phyloP scores from a whole-genome alignment of 2,329 filamentous ascomycete species.

The Tolypocladium pustulatum region DNA sequence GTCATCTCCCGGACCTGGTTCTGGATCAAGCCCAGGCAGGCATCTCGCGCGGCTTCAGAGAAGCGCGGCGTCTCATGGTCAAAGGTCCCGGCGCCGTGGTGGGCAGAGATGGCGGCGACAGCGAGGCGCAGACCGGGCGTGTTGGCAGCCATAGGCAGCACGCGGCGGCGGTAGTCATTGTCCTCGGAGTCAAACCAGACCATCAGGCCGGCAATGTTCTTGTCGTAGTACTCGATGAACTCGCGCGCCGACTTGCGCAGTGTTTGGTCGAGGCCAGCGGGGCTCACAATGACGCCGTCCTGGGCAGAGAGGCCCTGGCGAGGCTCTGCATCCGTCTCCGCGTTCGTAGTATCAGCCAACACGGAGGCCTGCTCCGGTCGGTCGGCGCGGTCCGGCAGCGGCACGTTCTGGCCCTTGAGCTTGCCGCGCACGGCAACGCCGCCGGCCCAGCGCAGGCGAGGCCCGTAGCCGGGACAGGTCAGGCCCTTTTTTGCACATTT shows the following conservation, averaged over 20 bases:
- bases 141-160: slow-evolving; percentile 14
- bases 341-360: neutral
- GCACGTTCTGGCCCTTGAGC: slow-evolving; percentile 10
- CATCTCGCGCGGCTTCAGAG: slow-evolving; percentile 16
- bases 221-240: slow-evolving; percentile 18
- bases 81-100: slow-evolving; percentile 14
- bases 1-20: slow-evolving; percentile 14
- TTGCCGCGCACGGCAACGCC: slow-evolving; percentile 17
- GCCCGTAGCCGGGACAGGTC: slow-evolving; percentile 15
- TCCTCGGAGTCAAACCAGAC: slow-evolving; percentile 19
- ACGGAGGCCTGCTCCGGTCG: neutral
- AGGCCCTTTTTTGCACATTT: slow-evolving; percentile 19
- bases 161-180: slow-evolving; percentile 16
- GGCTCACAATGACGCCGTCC: neutral
- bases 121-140: slow-evolving; percentile 16
- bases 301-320: neutral
- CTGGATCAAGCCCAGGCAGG: slow-evolving; percentile 14
- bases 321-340: neutral
- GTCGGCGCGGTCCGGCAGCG: slow-evolving; percentile 2
- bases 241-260: slow-evolving; percentile 9
- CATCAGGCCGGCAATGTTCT: slow-evolving; percentile 18
- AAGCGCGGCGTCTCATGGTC: slow-evolving; percentile 11
- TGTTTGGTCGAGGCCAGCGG: slow-evolving; percentile 6
- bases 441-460: slow-evolving; percentile 16
- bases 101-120: slow-evolving; percentile 16